These are phyloP conservation scores for Sophora flavescens DNA, from an alignment of 306 rosid genomes.

Conservation along the genomic window DNA sequence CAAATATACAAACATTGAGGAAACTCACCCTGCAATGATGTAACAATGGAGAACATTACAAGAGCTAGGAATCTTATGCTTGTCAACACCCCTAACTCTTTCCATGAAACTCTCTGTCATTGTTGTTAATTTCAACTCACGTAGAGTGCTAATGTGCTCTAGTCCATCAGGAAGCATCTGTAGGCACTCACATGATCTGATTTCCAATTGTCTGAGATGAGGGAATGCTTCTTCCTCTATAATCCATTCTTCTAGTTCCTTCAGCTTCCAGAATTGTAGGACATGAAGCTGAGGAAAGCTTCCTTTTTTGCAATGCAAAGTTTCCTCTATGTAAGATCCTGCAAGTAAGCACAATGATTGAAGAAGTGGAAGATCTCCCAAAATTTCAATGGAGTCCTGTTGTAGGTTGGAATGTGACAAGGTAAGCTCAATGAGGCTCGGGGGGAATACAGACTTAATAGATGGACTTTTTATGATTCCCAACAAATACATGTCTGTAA, in stretches of 20 bases:
- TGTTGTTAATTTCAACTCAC: slow-evolving; percentile 51
- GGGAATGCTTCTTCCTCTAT: slow-evolving; percentile 48
- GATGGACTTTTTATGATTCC: slow-evolving; percentile 24
- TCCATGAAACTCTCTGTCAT: slow-evolving; percentile 32
- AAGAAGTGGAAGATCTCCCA: slow-evolving; percentile 46
- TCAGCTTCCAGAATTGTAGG: slow-evolving; percentile 47
- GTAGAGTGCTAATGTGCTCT: slow-evolving; percentile 31
- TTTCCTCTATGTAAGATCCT: slow-evolving; percentile 40
- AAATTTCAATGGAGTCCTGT: slow-evolving; percentile 45
- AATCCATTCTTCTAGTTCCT: slow-evolving; percentile 16
- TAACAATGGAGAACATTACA: slow-evolving; percentile 11
- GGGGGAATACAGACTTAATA: slow-evolving; percentile 17
- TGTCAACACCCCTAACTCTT: background rate
- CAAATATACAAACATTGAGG: background rate
- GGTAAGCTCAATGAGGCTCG: slow-evolving; percentile 45
- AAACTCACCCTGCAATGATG: background rate
- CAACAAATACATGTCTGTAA: slow-evolving; percentile 41
- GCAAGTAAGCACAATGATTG: slow-evolving; percentile 34
- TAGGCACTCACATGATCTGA: slow-evolving; percentile 34
- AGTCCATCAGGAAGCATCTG: slow-evolving; percentile 46
- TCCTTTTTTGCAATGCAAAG: slow-evolving; percentile 10
- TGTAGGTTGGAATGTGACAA: slow-evolving; percentile 49
- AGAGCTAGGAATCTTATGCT: background rate
- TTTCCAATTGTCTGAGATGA: slow-evolving; percentile 52
- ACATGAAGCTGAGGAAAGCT: slow-evolving; percentile 50